Evolutionary conservation across 345 rosid genomes (phyloP).

Genomic region (Camelina neglecta): DNA sequence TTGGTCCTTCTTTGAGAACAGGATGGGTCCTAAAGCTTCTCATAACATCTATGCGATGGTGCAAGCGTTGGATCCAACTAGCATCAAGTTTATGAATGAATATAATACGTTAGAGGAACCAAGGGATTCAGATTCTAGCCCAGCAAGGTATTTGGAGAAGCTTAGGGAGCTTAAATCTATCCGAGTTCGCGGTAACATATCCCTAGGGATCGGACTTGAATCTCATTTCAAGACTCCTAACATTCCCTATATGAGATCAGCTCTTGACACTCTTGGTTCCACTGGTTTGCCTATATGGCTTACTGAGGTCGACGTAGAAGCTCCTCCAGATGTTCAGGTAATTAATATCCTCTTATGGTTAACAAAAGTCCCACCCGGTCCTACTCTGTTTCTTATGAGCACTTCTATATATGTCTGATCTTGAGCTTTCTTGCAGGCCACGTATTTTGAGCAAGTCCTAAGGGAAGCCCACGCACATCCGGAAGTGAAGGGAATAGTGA

Average conservation of each 20-base stretch:
- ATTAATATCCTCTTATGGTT: not conserved
- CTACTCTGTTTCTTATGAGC: not conserved
- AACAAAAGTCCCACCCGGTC: not conserved
- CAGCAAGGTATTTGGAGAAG: conserved; percentile 56
- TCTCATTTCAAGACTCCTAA: conserved; percentile 65
- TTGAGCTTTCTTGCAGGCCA: conserved; percentile 47
- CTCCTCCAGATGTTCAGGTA: conserved; percentile 38
- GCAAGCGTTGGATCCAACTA: conserved; percentile 32
- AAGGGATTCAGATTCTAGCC: conserved; percentile 49
- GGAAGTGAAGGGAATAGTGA: conserved; percentile 63
- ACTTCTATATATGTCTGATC: not conserved
- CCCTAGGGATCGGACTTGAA: conserved; percentile 70
- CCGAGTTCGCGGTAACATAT: conserved; percentile 15
- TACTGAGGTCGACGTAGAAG: conserved; percentile 74
- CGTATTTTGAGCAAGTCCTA: conserved; percentile 60
- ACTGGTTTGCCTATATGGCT: conserved; percentile 72
- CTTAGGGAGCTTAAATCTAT: conserved; percentile 49
- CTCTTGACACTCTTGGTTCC: conserved; percentile 66
- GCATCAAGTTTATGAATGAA: conserved; percentile 65
- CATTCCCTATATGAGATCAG: conserved; percentile 69
- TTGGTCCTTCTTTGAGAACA: conserved; percentile 58
- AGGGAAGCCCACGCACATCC: conserved; percentile 78
- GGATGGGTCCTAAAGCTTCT: conserved; percentile 57
- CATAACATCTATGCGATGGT: conserved; percentile 45
- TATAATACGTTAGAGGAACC: conserved; percentile 70